Base-by-base conservation (phyloP, 164 flowering plant genomes). In the Dillenia suffruticosa region DNA sequence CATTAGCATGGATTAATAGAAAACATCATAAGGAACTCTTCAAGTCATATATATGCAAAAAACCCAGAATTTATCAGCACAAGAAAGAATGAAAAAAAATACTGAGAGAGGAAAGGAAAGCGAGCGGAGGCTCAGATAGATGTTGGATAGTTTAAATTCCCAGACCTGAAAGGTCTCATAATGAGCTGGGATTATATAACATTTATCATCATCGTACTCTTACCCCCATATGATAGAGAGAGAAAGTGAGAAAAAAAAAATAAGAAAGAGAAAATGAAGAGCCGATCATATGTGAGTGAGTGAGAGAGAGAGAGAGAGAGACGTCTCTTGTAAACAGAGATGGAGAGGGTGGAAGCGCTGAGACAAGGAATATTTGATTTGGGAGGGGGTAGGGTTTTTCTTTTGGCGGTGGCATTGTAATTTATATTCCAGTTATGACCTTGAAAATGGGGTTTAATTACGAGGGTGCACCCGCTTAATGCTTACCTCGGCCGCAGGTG, bases 151-250 rank as follows among this genome's bases (percentile, higher is more conserved):
- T 32, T 32, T 32, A 32, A 32, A 32, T 32, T 32, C 40, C 40
- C 40, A 32, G 40, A 32, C 40, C 40, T 32, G 7, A 4, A 19
- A 17, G 14, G n/a, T 22, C 65, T 62, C 65, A 62, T 62, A 54
- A 62, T 62, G 65, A 62, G 65, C 65, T 62, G 65, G 65, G 65
- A 51, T 61, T 50, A 17, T 45, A 32, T 4, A 32, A 32, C 40
- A 32, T 4, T 32, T 26, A 59, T 26, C 43, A 49, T 32, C 43
- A 50, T 61, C 63, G 13, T 0, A n/a, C 16, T 44, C 57, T 9
- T 1, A 55, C 45, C 14, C 58, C 47, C n/a, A 8, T 8, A 19
- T 40, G 44, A 16, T 11, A 17, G 46, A 56, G 8, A 15, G 15
- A 40, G 15, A 11, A 6, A 13, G 1, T 17, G 17, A 56, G 16